These are phyloP conservation scores for Calycina marina DNA, from an alignment of 2,329 filamentous ascomycete genomes.

Conservation along the genomic window DNA sequence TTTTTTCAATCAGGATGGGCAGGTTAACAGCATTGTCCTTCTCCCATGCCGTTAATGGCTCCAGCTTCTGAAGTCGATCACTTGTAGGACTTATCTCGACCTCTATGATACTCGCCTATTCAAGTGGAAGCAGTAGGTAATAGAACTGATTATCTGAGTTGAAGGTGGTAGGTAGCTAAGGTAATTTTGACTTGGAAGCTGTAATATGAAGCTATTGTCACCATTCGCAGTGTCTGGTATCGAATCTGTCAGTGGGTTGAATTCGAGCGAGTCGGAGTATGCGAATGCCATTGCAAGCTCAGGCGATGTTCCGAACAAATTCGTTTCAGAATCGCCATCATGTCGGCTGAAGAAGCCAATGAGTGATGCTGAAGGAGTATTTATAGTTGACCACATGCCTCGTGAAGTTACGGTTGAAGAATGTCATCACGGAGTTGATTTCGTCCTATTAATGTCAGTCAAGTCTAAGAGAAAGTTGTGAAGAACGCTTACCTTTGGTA, in stretches of 20 bases:
- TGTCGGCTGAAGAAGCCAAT: constrained; percentile 13
- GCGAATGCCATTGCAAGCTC: constrained; percentile 30
- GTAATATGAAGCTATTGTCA: no score
- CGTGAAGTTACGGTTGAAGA: constrained; percentile 26
- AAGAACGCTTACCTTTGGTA: constrained; percentile 15
- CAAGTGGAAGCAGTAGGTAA: constrained; percentile 18
- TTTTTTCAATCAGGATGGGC: constrained; percentile 24
- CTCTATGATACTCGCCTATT: constrained; percentile 9
- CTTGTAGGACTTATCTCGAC: constrained; percentile 19
- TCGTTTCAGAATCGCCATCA: constrained; percentile 28
- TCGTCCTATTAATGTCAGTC: constrained; percentile 1
- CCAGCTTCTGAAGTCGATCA: constrained; percentile 21
- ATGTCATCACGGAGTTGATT: constrained; percentile 23
- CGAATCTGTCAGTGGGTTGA: constrained; percentile 21
- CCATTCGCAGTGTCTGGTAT: no score
- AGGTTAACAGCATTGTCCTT: constrained; percentile 4
- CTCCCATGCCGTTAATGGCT: constrained; percentile 20
- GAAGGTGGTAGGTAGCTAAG: constrained; percentile 19
- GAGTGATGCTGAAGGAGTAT: not conserved
- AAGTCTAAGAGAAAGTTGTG: not conserved
- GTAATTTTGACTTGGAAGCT: no score
- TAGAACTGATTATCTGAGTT: constrained; percentile 13
- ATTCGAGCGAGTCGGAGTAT: constrained; percentile 25
- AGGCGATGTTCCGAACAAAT: constrained; percentile 33
- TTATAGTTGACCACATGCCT: constrained; percentile 6